A percentile compares a stretch with the other conserved stretches of the same genome.
These are phyloP conservation scores for Tilletiaria anomala DNA, from an alignment of 1,284 basidiomycete species.

Conservation along the genomic window DNA sequence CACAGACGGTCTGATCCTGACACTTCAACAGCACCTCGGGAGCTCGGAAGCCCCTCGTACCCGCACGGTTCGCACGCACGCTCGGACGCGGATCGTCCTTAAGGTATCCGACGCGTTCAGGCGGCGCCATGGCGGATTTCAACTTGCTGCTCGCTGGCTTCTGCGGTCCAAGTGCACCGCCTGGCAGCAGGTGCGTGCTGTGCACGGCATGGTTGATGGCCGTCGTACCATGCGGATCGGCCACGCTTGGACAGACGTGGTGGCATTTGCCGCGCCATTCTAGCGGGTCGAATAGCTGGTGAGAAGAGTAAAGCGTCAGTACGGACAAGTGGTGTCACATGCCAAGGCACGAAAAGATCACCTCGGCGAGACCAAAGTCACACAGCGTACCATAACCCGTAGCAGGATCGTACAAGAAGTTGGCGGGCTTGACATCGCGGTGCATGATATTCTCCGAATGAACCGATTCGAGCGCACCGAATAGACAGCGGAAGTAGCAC, in stretches of 20 bases:
- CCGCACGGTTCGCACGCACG: conserved; percentile 89
- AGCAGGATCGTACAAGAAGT: conserved; percentile 83
- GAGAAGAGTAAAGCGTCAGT: too few species aligned
- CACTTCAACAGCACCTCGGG: conserved; percentile 95
- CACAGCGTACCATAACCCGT: conserved; percentile 74
- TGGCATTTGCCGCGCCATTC: conserved; percentile 38
- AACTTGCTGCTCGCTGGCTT: not conserved
- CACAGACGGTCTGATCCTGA: conserved; percentile 78
- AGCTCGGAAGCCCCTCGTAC: conserved; percentile 88
- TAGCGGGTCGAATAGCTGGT: conserved; percentile 24
- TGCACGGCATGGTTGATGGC: conserved; percentile 24
- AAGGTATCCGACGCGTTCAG: conserved; percentile 30
- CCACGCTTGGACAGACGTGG: conserved; percentile 22
- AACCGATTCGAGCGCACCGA: conserved; percentile 75
- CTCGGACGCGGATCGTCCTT: conserved; percentile 45
- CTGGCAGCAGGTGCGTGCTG: conserved; percentile 5
- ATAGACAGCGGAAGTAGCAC: conserved; percentile 77
- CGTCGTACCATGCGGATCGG: conserved; percentile 24
- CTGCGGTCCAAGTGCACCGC: not conserved
- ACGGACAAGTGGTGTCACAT: conserved; percentile 4
- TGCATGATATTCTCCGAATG: conserved; percentile 82
- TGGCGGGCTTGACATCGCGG: conserved; percentile 95
- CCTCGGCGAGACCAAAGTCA: conserved; percentile 68
- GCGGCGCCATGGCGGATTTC: conserved; percentile 20
- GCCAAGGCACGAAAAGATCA: not conserved